Base-by-base conservation (phyloP, 2,329 filamentous ascomycete genomes). In the Lecanicillium sp. region DNA sequence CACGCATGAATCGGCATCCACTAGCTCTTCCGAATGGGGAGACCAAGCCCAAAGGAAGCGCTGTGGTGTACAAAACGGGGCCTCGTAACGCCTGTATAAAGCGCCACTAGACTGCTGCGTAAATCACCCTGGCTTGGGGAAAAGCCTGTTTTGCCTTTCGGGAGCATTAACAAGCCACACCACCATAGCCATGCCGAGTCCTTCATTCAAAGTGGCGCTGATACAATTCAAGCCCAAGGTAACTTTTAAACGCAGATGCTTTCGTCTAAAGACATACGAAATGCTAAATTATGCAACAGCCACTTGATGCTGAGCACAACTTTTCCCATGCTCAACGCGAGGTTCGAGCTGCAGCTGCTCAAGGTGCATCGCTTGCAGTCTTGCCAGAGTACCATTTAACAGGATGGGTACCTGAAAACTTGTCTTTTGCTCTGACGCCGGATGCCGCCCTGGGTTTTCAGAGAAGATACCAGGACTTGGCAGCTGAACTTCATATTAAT, bases 401-500 rank as follows among this genome's bases (percentile, higher is more conserved):
- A 19, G 43, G 37, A 12, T 43, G 43, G 43, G 27, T 36, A 11
- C 41, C 43, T 6, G 12, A 25, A 11, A 11, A 25, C 22, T 11
- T 25, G 6, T 25, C 22, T 11, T 25, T 25, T 25, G 22, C 22
- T 11, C 11, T 25, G 22, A 25, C 22, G 6, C 22, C 22, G 7
- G 22, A 25, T 7, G 22, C 11, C 11, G 37, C 30, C 4, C 18
- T 20, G 5, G n/a, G 49, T 65, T 43, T 74, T 66, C 62, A 56
- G 64, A 28, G 58, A 38, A 0, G 74, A 71, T 74, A 74, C 46
- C 59, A 63, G 42, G 57, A 58, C 5, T 49, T 76, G 15, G 74
- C 74, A 6, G 68, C 65, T 45, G 69, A 76, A 48, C 66, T 62
- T 42, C 63, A 69, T 27, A 81, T 69, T 52, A 60, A 58, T 46